Evolutionary conservation across 2,329 filamentous ascomycete genomes (phyloP), one percentile per base, ranked within the genome.

Genomic region (Ceratocystis harringtonii): DNA sequence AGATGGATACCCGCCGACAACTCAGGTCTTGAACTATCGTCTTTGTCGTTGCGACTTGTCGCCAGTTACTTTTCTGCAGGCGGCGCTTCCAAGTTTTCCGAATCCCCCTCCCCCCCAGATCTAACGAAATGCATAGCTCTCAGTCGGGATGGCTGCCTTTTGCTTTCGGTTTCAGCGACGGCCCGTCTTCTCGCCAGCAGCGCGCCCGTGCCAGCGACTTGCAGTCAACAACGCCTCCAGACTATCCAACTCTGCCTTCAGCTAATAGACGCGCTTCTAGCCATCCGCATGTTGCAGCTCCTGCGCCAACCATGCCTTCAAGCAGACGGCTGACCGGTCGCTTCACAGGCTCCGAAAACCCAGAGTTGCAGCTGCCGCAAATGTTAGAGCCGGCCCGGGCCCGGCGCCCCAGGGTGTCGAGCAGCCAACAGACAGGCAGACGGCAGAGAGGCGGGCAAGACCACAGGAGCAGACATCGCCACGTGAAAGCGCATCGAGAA

Each of bases 281-380:
- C 25, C 55, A 22, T 36, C 43, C 45, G 4, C 30, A 43, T 30
- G 32, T 67, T 22, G 22, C 58, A 15, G 43, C 41, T 8, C 66
- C 63, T 15, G 32, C 28, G 22, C 66, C 66, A 8, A 63, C 65
- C 4, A 30, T 65, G 5, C 48, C 60, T 5, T 45, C 63, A 57
- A 52, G 22, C 12, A 64, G 63, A 19, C 41, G 41, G 7, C 52
- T 60, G 17, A 48, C 68, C 30, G 44, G 68, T 62, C 45, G 70
- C 28, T 76, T 77, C 67, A 70, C 74, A 19, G 76, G 76, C 12
- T 73, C 77, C 2, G 79, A 81, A 69, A 78, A 79, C 17, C 80
- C 79, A 28, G 79, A 80, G 66, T 72, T 77, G 68, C 76, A 78
- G 66, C 71, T 83, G 1, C 77, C 77, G 43, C 73, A 77, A 28